Percentiles rank a stretch among this genome's conserved stretches.
These are phyloP conservation scores for Sugiyamaella grinbergsii DNA, from an alignment of 1,139 yeast genomes.

Conservation along the genomic window DNA sequence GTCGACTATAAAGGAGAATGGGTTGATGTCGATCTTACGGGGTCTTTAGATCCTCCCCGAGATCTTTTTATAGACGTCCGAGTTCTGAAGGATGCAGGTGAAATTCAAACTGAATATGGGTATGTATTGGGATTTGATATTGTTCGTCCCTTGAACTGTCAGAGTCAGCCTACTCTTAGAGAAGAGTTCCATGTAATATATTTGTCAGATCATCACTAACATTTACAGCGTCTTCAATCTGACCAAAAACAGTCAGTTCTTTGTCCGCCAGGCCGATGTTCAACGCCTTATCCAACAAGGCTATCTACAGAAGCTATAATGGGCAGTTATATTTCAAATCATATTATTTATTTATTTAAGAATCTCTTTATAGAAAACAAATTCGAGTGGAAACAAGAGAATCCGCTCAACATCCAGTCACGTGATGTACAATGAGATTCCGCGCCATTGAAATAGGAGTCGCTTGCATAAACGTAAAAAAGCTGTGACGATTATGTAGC, in stretches of 20 bases:
- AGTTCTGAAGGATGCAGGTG: slow-evolving; percentile 93
- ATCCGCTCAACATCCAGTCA: too few relatives aligned
- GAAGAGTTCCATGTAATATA: too few relatives aligned
- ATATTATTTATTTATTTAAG: background rate
- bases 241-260: slow-evolving; percentile 94
- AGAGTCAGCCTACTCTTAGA: too few relatives aligned
- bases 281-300: slow-evolving; percentile 95
- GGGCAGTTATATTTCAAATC: background rate
- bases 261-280: slow-evolving; percentile 90
- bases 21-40: slow-evolving; percentile 85
- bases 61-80: slow-evolving; percentile 93
- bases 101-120: slow-evolving; percentile 96
- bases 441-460: background rate
- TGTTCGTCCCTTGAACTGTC: too few relatives aligned
- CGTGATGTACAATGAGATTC: too few relatives aligned
- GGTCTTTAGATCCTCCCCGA: slow-evolving; percentile 84
- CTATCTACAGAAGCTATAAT: slow-evolving; percentile 70
- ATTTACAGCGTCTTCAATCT: slow-evolving; percentile 67
- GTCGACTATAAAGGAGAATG: slow-evolving; percentile 77
- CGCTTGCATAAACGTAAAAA: background rate
- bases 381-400: too few relatives aligned
- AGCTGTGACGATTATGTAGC: slow-evolving; percentile 1
- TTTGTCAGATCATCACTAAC: slow-evolving; percentile 1
- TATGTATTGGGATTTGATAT: slow-evolving; percentile 23
- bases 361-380: too few relatives aligned